Base-by-base conservation (phyloP, 192 early-diverging fungal species). In the Geranomyces variabilis region DNA sequence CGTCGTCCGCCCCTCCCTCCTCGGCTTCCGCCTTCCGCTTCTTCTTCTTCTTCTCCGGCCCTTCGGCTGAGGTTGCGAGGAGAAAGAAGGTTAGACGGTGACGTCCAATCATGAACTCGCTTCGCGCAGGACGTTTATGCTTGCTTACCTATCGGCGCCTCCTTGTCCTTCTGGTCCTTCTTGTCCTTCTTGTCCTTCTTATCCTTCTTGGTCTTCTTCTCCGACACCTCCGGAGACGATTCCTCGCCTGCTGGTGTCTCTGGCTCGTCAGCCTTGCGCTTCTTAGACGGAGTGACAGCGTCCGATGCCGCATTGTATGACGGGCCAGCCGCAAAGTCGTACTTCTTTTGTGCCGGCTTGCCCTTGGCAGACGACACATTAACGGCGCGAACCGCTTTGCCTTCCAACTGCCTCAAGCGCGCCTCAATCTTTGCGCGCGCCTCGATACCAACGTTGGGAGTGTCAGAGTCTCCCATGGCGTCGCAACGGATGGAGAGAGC, bases 401-500 rank as follows among this genome's bases (percentile, higher is more conserved):
- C 92, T 85, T 98, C 96, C 49, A 98, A 85, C 82, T 94, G 91
- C 61, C 93, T 82, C 76, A 98, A 85, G 31, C 96, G 85, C 56
- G 86, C 84, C 82, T 96, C 96, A 61, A 96, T 81, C 88, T 94
- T 93, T 70, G 89, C 89, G 31, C 94, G 90, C 79, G 85, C 82
- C 78, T 91, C 91, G 60, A 95, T 87, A 67, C 96, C 96, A 44
- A 98, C 70, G 66, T 94, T 93, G 22, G 83, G 79, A 29, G 77
- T 71, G 36, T 90, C 85, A 9, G 19, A 24, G 45, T 91, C 85
- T 24, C 84, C 84, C 28, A 99, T 83, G 17, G 97, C 95, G 84
- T 99, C 97, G 44, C 93, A 90, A 75, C 97, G 90, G 66, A 94
- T 84, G 29, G 93, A 83, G 41, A 97, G 87, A 17, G 95, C 88